Conservation (phyloP, 164 flowering plant species). For the Vitis amurensis region DNA sequence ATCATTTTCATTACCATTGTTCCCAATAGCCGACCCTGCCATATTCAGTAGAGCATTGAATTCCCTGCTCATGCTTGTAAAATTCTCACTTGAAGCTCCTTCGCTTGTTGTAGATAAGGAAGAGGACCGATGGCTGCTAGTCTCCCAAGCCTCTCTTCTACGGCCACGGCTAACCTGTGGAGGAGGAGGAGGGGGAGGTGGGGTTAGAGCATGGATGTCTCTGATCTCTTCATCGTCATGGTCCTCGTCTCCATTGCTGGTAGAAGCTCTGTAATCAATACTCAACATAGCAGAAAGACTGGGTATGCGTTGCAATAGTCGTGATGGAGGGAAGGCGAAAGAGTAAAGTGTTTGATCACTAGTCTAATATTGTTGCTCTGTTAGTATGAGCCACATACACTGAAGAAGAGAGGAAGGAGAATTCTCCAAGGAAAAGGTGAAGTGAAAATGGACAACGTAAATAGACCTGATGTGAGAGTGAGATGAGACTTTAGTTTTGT, state of each 20-base stretch:
- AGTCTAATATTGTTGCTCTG: neutral
- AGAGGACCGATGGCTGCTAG: conserved; percentile 49
- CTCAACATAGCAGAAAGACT: conserved; percentile 12
- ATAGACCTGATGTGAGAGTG: too few relatives aligned
- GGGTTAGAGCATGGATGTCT: conserved; percentile 69
- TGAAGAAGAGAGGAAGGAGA: too few relatives aligned
- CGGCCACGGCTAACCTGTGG: conserved; percentile 16
- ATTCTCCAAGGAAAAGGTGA: too few relatives aligned
- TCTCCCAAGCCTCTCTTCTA: conserved; percentile 51
- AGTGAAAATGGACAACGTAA: too few relatives aligned
- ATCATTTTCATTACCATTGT: neutral
- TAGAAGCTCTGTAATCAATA: conserved; percentile 6
- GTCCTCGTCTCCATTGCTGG: conserved; percentile 17
- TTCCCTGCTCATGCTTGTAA: conserved; percentile 57
- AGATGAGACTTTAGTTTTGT: too few relatives aligned
- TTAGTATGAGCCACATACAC: neutral
- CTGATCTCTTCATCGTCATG: conserved; percentile 31
- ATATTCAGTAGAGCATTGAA: conserved; percentile 52
- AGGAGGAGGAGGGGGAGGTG: conserved; percentile 23
- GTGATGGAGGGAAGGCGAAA: neutral
- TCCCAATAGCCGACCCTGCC: conserved; percentile 38
- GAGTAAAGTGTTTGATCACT: neutral
- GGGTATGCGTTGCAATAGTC: too few relatives aligned
- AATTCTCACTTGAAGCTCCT: conserved; percentile 41
- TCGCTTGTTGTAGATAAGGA: conserved; percentile 41